Base-by-base conservation (phyloP, 768 basidiomycete genomes). In the Kwoniella shandongensis region DNA sequence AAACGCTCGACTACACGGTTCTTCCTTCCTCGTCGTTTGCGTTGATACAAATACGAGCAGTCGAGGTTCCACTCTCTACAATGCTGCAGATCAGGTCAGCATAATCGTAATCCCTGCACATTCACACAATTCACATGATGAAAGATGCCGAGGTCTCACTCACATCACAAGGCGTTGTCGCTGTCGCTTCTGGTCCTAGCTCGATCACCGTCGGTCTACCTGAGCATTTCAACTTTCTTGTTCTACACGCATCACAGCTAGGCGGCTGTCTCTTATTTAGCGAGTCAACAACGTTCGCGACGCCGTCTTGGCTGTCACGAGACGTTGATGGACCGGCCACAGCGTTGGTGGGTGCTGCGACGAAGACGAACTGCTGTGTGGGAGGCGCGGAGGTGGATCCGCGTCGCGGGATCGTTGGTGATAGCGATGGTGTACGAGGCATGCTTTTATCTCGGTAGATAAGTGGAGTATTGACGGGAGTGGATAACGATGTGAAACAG, bases 211-310 rank as follows among this genome's bases (percentile, higher is more conserved):
- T 32, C 4, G 62, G 65, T 51, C 65, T 42, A n/a, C 65, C 62
- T 7, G 61, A 52, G 32, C 65, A 67, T 35, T 61, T 67, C 49
- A 63, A 32, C 32, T 67, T 67, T 32, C 65, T 57, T 22, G 62
- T 67, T 8, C 65, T n/a, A 32, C 65, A 67, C 20, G 61, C 62
- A 63, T 67, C 65, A 29, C 65, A 67, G 20, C 49, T 52, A 6
- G 64, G 64, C 23, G 64, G 64, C 41, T 65, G 64, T 25, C 60
- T 38, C 23, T 54, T 50, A 38, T 59, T 57, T 29, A 61, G n/a
- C 17, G 38, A 20, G 11, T 55, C 53, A 3, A 54, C 54, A 8
- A 56, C 39, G 17, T 35, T 51, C 15, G 32, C 20, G 11, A 58
- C 42, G 17, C 49, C 47, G 0, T 30, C 32, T 30, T 29, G 39